Evolutionary conservation across 805 yeast genomes (phyloP).

Genomic region (Candida coleopterorum): DNA sequence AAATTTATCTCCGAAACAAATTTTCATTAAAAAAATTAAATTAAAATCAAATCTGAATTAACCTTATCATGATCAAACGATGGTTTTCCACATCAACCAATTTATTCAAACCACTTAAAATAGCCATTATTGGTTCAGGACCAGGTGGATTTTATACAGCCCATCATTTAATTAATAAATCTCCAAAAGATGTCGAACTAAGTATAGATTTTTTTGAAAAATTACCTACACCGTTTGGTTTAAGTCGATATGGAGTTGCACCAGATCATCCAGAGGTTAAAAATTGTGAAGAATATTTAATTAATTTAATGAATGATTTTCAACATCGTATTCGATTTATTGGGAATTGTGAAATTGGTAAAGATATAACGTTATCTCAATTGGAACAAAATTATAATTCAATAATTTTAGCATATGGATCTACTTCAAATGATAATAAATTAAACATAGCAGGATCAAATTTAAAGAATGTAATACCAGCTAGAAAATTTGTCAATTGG

Average conservation of each 20-base stretch:
- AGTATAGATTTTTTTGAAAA: conserved; percentile 71
- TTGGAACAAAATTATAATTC: conserved; percentile 61
- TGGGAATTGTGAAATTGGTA: conserved; percentile 72
- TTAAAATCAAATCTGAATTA: too few species aligned
- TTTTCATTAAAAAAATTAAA: too few species aligned
- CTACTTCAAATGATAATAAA: conserved; percentile 52
- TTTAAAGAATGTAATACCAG: conserved; percentile 65
- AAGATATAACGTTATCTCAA: conserved; percentile 47
- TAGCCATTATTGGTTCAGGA: conserved; percentile 90
- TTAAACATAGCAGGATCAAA: conserved; percentile 57
- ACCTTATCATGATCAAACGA: conserved; percentile 5
- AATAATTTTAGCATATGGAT: conserved; percentile 80
- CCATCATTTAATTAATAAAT: conserved; percentile 56
- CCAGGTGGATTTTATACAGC: conserved; percentile 96
- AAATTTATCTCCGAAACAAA: too few species aligned
- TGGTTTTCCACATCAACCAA: not conserved
- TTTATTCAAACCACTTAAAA: conserved; percentile 15
- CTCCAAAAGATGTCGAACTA: conserved; percentile 22
- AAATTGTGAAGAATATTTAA: conserved; percentile 71
- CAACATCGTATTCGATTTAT: conserved; percentile 38
- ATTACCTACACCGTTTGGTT: conserved; percentile 86
- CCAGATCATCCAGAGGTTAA: conserved; percentile 99
- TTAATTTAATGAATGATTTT: conserved; percentile 34
- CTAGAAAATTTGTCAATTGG: conserved; percentile 92
- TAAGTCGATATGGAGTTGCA: conserved; percentile 94